phyloP scores from a whole-genome alignment of 352 stramenopile species.

The Phytophthora cryptogea region DNA sequence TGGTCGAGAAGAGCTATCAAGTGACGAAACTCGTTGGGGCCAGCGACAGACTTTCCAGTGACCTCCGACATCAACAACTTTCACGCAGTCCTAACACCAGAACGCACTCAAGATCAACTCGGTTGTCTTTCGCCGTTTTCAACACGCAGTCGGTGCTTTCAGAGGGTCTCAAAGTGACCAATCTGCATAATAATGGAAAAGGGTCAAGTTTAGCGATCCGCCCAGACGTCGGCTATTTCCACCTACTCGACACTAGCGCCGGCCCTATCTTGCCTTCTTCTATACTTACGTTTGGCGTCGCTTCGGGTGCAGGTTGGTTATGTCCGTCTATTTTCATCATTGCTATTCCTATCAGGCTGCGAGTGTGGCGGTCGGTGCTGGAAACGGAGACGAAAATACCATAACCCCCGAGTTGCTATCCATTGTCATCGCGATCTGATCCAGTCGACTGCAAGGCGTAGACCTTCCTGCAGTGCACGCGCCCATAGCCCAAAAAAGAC shows the following conservation, averaged over 20 bases:
- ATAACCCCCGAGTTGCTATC: slow-evolving; percentile 22
- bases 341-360: slow-evolving; percentile 33
- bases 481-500: slow-evolving; percentile 41
- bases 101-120: background rate
- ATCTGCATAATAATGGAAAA: slow-evolving; percentile 16
- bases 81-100: too few relatives aligned
- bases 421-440: slow-evolving; percentile 21
- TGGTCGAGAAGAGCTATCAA: too few relatives aligned
- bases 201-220: background rate
- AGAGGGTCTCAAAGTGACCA: too few relatives aligned
- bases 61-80: too few relatives aligned
- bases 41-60: too few relatives aligned
- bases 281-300: slow-evolving; percentile 33
- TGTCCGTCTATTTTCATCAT: slow-evolving; percentile 30
- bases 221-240: background rate
- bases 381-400: slow-evolving; percentile 39
- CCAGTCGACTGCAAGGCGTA: slow-evolving; percentile 11
- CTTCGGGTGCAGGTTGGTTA: slow-evolving; percentile 28
- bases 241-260: slow-evolving; percentile 7
- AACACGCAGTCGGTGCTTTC: slow-evolving; percentile 5
- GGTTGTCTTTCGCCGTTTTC: background rate
- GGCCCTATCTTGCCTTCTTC: slow-evolving; percentile 41
- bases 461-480: slow-evolving; percentile 15
- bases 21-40: too few relatives aligned
- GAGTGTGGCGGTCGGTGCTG: slow-evolving; percentile 18